Evolutionary conservation across 2,329 filamentous ascomycete species (phyloP), one percentile per base, ranked within the genome.

Genomic region (Pseudopithomyces chartarum): DNA sequence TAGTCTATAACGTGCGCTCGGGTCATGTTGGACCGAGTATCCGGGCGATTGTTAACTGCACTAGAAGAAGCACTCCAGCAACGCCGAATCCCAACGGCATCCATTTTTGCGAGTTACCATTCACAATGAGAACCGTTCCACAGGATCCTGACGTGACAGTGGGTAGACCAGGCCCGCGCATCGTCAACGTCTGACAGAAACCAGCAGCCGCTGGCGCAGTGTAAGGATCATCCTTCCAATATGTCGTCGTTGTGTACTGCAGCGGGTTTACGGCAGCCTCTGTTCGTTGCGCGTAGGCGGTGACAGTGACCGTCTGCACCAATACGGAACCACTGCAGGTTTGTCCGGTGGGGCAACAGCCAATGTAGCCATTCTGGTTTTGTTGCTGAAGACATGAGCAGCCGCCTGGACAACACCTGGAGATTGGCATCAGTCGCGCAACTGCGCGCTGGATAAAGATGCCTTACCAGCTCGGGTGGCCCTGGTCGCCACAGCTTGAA

Each of bases 391-490:
- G 71, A 59, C 75, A 77, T 12, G 66, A 67, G 56, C 74, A 75
- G 23, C 63, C 64, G 45, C 61, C 63, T 11, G 75, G 72, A 54
- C 75, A 77, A 59, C 75, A 77, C 73, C 75, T 77, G 46, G 11
- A 26, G 11, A 1, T n/a, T n/a, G n/a, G 6, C 1, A 7, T 60
- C 19, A 58, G 40, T 39, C 11, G 3, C 52, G n/a, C 46, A 20
- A 36, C 26, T 33, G 19, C 20, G 15, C 51, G 39, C 12, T 20
- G 23, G 23, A 13, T 8, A 2, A 2, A 17, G 17, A 5, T 42
- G 22, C 56, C 76, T 60, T 62, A 81, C 80, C 77, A 82, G 52
- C 76, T 74, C 6, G 76, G 70, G 42, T 77, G 70, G 33, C 73
- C 66, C 46, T 81, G 78, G 29, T 67, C 73, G 43, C 70, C 73